Evolutionary conservation across 805 yeast genomes (phyloP), one percentile per base, ranked within the genome.

Genomic region (Candida jianshihensis): DNA sequence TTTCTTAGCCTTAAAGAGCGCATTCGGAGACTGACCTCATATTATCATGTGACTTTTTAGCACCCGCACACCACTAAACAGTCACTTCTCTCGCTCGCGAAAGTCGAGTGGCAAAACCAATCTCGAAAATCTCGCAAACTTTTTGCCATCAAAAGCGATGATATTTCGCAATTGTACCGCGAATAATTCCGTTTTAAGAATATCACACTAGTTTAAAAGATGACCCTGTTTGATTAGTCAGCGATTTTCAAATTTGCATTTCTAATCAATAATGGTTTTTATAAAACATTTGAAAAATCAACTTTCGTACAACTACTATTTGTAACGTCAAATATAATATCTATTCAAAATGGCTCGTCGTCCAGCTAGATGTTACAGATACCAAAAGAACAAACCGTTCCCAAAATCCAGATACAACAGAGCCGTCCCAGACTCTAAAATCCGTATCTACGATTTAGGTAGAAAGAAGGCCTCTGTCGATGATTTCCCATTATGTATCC

Each of bases 341-440:
- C 43, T 9, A 51, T 66, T 69, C 78, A 85, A 81, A 70, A 90
- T 90, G 97, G 97, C 97, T 73, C 88, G 97, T 79, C 90, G 97
- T 84, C 98, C 98, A 74, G 98, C 98, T 81, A 87, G 97, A 83
- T 92, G 98, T 81, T 92, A 92, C 96, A 88, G 98, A 80, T 92
- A 90, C 94, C 94, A 96, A 85, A 92, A 92, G 86, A 92, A 92
- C 95, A 92, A 92, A 81, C 98, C 98, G 66, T 92, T 80, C 85
- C 98, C 98, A 78, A 92, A 92, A 82, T 89, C 97, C 64, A 89
- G 98, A 78, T 92, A 89, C 88, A 92, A 92, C 90, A 90, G 98
- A 82, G 97, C 97, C 76, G 98, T 92, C 68, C 98, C 98, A 74
- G 98, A 92, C 75, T 80, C 97, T 61, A 92, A 92, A 87, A 88